phyloP scores from a whole-genome alignment of 2,329 filamentous ascomycete genomes.

The Cercospora brassicicola region DNA sequence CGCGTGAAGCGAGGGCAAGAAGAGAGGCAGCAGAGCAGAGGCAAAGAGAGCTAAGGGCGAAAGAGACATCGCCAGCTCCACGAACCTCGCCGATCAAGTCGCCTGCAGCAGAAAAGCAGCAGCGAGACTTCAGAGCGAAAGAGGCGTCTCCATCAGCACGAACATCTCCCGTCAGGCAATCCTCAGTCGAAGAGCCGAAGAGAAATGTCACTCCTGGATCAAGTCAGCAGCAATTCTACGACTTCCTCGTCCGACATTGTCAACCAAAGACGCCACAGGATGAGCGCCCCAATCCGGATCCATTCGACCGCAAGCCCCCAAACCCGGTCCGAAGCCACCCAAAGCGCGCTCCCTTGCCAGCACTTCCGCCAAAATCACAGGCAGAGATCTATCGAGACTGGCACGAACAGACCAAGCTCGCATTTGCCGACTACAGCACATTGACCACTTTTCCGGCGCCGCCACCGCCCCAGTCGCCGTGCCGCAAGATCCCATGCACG shows the following conservation, averaged over 20 bases:
- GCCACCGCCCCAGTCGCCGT: slow-evolving; percentile 1
- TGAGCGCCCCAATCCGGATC: background rate
- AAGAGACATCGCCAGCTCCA: background rate
- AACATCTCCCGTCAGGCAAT: background rate
- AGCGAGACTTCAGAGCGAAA: background rate
- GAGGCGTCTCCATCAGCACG: background rate
- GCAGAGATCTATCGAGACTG: slow-evolving; percentile 10
- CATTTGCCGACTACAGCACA: slow-evolving; percentile 12
- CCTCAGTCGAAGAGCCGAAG: background rate
- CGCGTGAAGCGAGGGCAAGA: background rate
- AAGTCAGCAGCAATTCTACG: background rate
- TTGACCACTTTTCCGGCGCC: slow-evolving; percentile 13
- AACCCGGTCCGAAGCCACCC: background rate
- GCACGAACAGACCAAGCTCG: slow-evolving; percentile 9
- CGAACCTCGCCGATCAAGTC: background rate
- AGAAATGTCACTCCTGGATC: background rate
- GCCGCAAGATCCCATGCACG: slow-evolving; percentile 3
- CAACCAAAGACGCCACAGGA: background rate
- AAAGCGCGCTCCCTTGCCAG: background rate
- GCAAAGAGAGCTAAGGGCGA: background rate
- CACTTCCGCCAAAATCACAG: background rate
- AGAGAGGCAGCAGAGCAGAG: background rate
- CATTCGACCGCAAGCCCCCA: background rate
- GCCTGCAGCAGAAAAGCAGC: background rate
- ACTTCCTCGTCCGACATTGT: background rate